phyloP scores from a whole-genome alignment of 2,329 filamentous ascomycete species.

The Fusarium solani-melongenae region DNA sequence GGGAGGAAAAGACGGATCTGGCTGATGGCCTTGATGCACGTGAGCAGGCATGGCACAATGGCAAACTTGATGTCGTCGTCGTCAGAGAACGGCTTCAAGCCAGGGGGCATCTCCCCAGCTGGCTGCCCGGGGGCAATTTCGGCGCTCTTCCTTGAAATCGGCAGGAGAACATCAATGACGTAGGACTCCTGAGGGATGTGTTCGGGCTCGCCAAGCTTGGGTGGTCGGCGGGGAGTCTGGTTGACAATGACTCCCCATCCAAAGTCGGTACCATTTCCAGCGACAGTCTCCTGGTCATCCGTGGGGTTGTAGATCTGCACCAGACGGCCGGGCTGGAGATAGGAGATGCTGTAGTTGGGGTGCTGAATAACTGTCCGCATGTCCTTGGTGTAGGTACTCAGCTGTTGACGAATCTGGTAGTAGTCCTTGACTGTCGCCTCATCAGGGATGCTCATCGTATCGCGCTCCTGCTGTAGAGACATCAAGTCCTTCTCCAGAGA shows the following conservation, averaged over 20 bases:
- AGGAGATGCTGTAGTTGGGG: conserved; percentile 85
- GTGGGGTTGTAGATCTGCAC: conserved; percentile 83
- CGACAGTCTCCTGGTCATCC: conserved; percentile 54
- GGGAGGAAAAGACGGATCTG: conserved; percentile 87
- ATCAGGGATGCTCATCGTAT: conserved; percentile 81
- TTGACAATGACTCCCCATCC: conserved; percentile 94
- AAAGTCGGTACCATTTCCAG: conserved; percentile 70
- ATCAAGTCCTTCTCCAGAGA: conserved; percentile 85
- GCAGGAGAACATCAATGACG: conserved; percentile 84
- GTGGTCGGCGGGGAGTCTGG: conserved; percentile 71
- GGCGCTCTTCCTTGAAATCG: conserved; percentile 62
- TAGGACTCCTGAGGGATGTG: conserved; percentile 80
- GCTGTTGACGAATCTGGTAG: conserved; percentile 86
- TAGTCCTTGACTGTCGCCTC: conserved; percentile 94
- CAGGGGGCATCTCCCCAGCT: conserved; percentile 65
- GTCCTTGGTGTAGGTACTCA: conserved; percentile 85
- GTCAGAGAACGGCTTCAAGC: conserved; percentile 58
- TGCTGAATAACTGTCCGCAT: conserved; percentile 94
- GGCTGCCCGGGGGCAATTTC: conserved; percentile 54
- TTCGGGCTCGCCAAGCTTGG: conserved; percentile 75
- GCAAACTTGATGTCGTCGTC: conserved; percentile 47
- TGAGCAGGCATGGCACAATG: conserved; percentile 82
- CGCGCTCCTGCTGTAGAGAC: conserved; percentile 79
- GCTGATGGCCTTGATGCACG: conserved; percentile 85
- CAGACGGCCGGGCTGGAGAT: conserved; percentile 87